phyloP scores from a whole-genome alignment of 768 basidiomycete genomes.

The Podaxis sp. region DNA sequence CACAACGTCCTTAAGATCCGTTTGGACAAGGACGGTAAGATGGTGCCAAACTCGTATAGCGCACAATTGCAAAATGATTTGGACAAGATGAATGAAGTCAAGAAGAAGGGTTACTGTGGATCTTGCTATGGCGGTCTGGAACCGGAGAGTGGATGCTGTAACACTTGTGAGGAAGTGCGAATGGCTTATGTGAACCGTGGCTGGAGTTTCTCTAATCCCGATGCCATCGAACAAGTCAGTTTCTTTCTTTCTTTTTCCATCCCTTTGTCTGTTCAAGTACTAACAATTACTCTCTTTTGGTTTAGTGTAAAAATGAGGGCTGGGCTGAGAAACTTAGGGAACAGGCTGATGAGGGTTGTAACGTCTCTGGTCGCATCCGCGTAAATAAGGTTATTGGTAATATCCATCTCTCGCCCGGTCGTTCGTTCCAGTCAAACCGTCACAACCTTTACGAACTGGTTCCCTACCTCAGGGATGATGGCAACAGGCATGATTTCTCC shows the following conservation, averaged over 20 bases:
- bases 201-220: constrained; percentile 93
- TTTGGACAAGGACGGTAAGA: constrained; percentile 55
- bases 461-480: constrained; percentile 88
- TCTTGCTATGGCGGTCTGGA: constrained; percentile 91
- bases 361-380: constrained; percentile 84
- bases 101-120: constrained; percentile 77
- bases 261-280: not conserved
- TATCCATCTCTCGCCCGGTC: constrained; percentile 92
- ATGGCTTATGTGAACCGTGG: constrained; percentile 87
- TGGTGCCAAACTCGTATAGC: constrained; percentile 54
- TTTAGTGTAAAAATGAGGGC: constrained; percentile 87
- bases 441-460: constrained; percentile 87
- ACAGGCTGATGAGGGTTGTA: constrained; percentile 94
- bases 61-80: constrained; percentile 83
- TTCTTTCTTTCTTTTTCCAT: not conserved
- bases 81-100: constrained; percentile 69
- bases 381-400: constrained; percentile 98
- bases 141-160: constrained; percentile 84
- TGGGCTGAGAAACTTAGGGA: constrained; percentile 94
- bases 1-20: constrained; percentile 89
- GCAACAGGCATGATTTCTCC: constrained; percentile 90
- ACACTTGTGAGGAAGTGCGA: constrained; percentile 94
- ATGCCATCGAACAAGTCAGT: constrained; percentile 87
- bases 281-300: not conserved
- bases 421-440: constrained; percentile 86